Evolutionary conservation across 345 rosid genomes (phyloP), one percentile per base, ranked within the genome.

Genomic region (Erucastrum elatum): DNA sequence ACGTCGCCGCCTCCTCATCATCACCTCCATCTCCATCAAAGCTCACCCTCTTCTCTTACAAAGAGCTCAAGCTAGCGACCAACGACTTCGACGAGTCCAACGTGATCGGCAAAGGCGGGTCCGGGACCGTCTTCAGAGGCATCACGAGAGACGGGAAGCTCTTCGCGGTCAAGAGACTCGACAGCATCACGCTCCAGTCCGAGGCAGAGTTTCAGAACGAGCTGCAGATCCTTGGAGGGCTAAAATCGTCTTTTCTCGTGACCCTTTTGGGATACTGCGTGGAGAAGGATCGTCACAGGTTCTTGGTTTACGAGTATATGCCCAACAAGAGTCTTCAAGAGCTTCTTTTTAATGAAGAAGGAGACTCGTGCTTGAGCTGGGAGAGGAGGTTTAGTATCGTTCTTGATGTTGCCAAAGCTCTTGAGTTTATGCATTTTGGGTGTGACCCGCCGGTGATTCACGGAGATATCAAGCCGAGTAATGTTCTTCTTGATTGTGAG

Each of bases 391-490:
- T 89, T 11, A 76, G 80, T 39, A 75, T 95, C 34, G 75, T 95
- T n/a, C 85, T 90, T 11, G 98, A 95, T 79, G 94, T 95, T 58
- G 90, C 96, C 0, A 88, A 84, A 84, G 99, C 98, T 34, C 86
- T 95, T 8, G 96, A 95, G 66, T 91, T 85, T 77, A 72, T 95
- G 85, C 99, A 95, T 77, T 82, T 87, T 55, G 98, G 93, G 1
- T 93, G 96, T 77, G 98, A 93, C 58, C 99, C 97, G 7, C 97
- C 98, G 0, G 96, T 95, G 81, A 90, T 95, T 81, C 99, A 95
- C 70, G 99, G 99, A 26, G 99, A 95, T 68, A 84, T 95, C 8
- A 95, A 95, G 86, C 99, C 99, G 0, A 91, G 99, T 70, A 95
- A 95, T 81, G 97, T 93, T 25, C 85, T 95, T 76, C 90, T 95